A percentile compares a stretch with the other conserved stretches of the same genome.
phyloP scores from a whole-genome alignment of 2,329 filamentous ascomycete species.

The Talaromyces piceae region DNA sequence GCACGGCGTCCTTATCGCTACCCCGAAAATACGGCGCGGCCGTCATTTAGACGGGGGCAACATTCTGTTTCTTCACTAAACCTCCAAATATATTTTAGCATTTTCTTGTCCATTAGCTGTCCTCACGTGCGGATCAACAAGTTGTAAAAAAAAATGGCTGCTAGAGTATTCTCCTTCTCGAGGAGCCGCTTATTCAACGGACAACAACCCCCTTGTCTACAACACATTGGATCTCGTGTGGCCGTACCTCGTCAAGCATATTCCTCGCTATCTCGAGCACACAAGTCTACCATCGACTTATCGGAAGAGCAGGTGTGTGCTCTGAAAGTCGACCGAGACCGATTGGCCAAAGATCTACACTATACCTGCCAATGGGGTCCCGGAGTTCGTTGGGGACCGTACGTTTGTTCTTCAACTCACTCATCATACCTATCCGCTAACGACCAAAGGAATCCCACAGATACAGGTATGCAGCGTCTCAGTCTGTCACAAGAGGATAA shows the following conservation, averaged over 20 bases:
- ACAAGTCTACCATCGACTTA: slow-evolving; percentile 37
- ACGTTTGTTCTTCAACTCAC: slow-evolving; percentile 26
- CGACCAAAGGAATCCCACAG: slow-evolving; percentile 13
- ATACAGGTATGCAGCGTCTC: slow-evolving; percentile 60
- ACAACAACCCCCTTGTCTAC: not conserved
- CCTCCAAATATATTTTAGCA: not conserved
- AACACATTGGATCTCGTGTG: not conserved
- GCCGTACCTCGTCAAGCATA: not conserved
- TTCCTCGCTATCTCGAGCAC: not conserved
- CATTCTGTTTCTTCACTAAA: no score
- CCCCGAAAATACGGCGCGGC: no score
- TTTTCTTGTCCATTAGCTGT: not conserved
- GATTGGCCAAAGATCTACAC: slow-evolving; percentile 59
- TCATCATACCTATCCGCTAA: not conserved
- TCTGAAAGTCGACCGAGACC: slow-evolving; percentile 51
- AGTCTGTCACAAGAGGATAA: slow-evolving; percentile 63
- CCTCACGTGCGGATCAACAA: not conserved
- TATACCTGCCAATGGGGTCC: slow-evolving; percentile 60
- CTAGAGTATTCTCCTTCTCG: not conserved
- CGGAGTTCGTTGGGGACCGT: slow-evolving; percentile 62
- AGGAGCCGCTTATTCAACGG: not conserved
- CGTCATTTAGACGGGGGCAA: no score
- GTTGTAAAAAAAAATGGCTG: not conserved
- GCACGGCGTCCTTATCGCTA: no score
- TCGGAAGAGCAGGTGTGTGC: slow-evolving; percentile 44